Evolutionary conservation across 306 rosid genomes (phyloP).

Genomic region (Arachis stenosperma): DNA sequence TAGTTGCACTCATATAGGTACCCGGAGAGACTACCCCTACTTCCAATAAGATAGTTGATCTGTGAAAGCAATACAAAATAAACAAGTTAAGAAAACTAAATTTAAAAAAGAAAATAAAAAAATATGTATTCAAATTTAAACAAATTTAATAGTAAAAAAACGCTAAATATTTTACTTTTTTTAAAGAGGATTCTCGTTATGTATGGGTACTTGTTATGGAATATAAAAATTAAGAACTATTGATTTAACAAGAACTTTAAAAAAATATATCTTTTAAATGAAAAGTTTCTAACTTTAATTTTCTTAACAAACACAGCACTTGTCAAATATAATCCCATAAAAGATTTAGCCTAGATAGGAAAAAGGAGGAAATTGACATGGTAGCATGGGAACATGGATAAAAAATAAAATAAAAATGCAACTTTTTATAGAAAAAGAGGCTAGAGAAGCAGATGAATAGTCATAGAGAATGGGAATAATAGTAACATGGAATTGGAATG

Average conservation of each 20-base stretch:
- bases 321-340: no score
- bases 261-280: no score
- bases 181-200: no score
- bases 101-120: neutral
- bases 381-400: neutral
- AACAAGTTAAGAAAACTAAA: neutral
- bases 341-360: conserved; percentile 2
- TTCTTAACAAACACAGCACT: no score
- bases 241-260: no score
- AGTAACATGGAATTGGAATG: neutral
- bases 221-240: no score
- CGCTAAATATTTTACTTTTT: no score
- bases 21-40: conserved; percentile 56
- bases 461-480: neutral
- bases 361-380: neutral
- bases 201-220: no score
- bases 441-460: neutral
- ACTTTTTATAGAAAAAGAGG: neutral
- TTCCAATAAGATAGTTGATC: conserved; percentile 59
- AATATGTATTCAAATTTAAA: neutral
- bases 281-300: no score
- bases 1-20: conserved; percentile 69
- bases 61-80: conserved; percentile 15
- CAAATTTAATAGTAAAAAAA: no score
- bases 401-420: neutral